Evolutionary conservation across 768 basidiomycete species (phyloP).

Genomic region (Cystofilobasidium macerans): DNA sequence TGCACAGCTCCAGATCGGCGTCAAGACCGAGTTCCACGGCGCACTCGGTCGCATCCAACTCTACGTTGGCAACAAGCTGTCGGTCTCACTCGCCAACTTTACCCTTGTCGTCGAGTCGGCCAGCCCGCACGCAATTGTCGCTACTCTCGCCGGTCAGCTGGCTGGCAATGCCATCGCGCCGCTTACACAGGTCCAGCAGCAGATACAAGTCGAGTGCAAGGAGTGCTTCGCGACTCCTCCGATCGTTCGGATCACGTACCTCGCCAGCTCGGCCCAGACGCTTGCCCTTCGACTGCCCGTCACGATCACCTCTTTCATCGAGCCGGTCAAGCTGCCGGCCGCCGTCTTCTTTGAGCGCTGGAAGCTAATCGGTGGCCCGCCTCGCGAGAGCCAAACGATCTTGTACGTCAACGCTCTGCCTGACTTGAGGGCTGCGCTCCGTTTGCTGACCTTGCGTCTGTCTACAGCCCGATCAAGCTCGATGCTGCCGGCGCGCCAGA

Average conservation of each 20-base stretch:
- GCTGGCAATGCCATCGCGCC: conserved; percentile 49
- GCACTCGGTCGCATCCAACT: conserved; percentile 86
- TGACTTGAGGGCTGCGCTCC: too few species aligned
- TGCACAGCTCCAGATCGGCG: conserved; percentile 82
- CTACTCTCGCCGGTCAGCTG: conserved; percentile 40
- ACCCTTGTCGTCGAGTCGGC: conserved; percentile 63
- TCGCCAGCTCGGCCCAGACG: conserved; percentile 83
- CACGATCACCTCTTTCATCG: conserved; percentile 80
- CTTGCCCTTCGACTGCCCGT: conserved; percentile 75
- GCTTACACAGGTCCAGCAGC: conserved; percentile 80
- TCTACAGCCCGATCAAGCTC: conserved; percentile 50
- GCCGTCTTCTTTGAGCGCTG: conserved; percentile 94
- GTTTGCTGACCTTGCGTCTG: not conserved
- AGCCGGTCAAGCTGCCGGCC: conserved; percentile 72
- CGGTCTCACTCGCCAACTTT: conserved; percentile 78
- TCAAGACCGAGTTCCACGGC: conserved; percentile 93
- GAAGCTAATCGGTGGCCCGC: conserved; percentile 92
- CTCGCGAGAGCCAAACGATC: conserved; percentile 77
- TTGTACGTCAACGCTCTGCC: conserved; percentile 47
- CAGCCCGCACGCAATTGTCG: conserved; percentile 63
- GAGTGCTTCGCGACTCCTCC: conserved; percentile 62
- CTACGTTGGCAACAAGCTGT: conserved; percentile 91
- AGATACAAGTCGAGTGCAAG: conserved; percentile 91
- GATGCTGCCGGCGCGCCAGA: conserved; percentile 61
- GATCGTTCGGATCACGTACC: conserved; percentile 72